Evolutionary conservation across 768 basidiomycete species (phyloP), one percentile per base, ranked within the genome.

Genomic region (Boletus bicolor): DNA sequence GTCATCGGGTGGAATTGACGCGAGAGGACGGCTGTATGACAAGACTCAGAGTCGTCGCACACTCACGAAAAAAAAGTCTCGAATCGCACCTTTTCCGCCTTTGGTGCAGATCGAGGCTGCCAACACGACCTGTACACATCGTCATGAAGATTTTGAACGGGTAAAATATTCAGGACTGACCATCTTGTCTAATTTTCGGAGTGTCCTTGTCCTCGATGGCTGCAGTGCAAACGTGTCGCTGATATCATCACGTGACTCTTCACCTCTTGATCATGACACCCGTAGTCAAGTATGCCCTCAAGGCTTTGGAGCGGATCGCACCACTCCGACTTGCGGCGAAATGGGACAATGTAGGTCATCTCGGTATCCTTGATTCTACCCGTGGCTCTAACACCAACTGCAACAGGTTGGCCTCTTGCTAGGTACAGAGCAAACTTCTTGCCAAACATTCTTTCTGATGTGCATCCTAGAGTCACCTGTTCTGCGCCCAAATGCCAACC

Each of bases 51-150:
- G 11, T 8, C 42, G 15, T 26, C 24, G n/a, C 47, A 7, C 2
- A 32, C 10, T 8, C 0, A 39, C 32, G 19, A 41, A 35, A 45
- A 59, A 41, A 44, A 47, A 12, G 38, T n/a, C 34, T 45, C n/a
- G n/a, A 36, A 47, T 74, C 82, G 60, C 61, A 91, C 93, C 86
- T 81, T 95, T 94, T 12, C 93, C 94, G 67, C 85, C 89, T 73
- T 93, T 94, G 47, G 93, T 93, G 72, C 92, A 93, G 83, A 97
- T 93, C 60, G 91, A 93, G 32, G 93, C 91, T 64, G 93, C 93
- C 62, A 96, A 79, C 54, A 96, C 92, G 62, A 95, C 93, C 93
- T 95, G 58, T 24, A 2, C 8, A 28, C 26, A 39, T 56, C 34
- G 11, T 36, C 36, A 19, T 57, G 41, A 68, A 49, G n/a, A 55